Evolutionary conservation across 1,139 yeast genomes (phyloP).

Genomic region (Wickerhamiella pararugosa): DNA sequence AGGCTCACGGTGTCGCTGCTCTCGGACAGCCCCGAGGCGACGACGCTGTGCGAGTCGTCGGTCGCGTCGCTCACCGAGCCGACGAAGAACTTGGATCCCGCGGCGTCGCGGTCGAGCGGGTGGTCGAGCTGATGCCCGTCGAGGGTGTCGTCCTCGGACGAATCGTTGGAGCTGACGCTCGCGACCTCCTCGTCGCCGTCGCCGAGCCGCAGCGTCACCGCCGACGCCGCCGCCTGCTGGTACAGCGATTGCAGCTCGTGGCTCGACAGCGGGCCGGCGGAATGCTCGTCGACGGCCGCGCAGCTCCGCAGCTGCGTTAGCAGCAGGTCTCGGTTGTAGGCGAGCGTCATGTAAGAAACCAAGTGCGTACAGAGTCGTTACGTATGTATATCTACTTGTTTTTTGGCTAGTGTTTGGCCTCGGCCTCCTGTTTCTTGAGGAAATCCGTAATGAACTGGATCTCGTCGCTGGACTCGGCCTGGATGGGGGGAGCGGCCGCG

Average conservation of each 20-base stretch:
- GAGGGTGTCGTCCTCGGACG: neutral
- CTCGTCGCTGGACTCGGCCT: slow-evolving; percentile 75
- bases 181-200: neutral
- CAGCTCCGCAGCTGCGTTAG: slow-evolving; percentile 22
- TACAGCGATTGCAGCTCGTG: neutral
- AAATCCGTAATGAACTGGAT: slow-evolving; percentile 52
- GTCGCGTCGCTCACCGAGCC: neutral
- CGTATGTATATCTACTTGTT: neutral
- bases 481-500: slow-evolving; percentile 48
- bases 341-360: slow-evolving; percentile 11
- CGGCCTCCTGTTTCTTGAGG: slow-evolving; percentile 28
- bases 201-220: neutral
- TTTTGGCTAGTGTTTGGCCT: slow-evolving; percentile 13
- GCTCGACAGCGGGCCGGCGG: too few relatives aligned
- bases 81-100: neutral
- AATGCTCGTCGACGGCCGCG: slow-evolving; percentile 10
- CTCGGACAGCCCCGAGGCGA: neutral
- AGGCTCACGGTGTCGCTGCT: neutral
- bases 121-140: neutral
- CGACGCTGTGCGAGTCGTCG: neutral
- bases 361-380: neutral
- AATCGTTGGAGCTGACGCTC: neutral
- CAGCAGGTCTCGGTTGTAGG: slow-evolving; percentile 15
- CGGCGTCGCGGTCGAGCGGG: neutral
- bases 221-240: neutral